These are phyloP conservation scores for Lichtheimia corymbifera DNA, from an alignment of 371 early-diverging fungal species.

Conservation along the genomic window DNA sequence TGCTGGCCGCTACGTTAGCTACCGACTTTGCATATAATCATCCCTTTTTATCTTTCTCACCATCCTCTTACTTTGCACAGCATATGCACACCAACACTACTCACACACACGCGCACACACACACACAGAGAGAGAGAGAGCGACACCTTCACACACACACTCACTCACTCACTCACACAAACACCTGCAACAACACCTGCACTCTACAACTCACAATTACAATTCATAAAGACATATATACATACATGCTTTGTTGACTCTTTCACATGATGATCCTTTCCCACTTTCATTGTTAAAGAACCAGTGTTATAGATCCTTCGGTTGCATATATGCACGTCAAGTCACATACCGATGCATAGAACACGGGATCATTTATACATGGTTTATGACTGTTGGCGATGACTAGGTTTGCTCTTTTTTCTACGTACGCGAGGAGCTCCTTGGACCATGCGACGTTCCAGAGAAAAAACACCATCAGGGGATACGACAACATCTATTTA, in stretches of 20 bases:
- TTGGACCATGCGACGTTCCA: constrained; percentile 42
- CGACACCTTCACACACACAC: too few species aligned
- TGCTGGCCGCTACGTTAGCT: constrained; percentile 95
- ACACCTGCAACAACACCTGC: constrained; percentile 1
- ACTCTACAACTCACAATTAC: too few species aligned
- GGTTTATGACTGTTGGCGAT: too few species aligned
- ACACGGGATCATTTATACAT: background rate
- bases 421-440: constrained; percentile 49
- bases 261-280: too few species aligned
- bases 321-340: too few species aligned
- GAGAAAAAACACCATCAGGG: constrained; percentile 33
- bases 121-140: too few species aligned
- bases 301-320: too few species aligned
- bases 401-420: constrained; percentile 33
- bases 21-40: constrained; percentile 83
- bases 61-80: background rate
- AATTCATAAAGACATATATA: too few species aligned
- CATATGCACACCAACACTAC: too few species aligned
- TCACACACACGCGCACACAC: background rate
- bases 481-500: constrained; percentile 31
- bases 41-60: background rate
- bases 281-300: background rate
- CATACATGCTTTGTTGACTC: too few species aligned
- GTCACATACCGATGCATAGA: constrained; percentile 3
- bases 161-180: background rate